Conservation (phyloP, 176 grass and related monocot genomes). For the Elymus sibiricus region DNA sequence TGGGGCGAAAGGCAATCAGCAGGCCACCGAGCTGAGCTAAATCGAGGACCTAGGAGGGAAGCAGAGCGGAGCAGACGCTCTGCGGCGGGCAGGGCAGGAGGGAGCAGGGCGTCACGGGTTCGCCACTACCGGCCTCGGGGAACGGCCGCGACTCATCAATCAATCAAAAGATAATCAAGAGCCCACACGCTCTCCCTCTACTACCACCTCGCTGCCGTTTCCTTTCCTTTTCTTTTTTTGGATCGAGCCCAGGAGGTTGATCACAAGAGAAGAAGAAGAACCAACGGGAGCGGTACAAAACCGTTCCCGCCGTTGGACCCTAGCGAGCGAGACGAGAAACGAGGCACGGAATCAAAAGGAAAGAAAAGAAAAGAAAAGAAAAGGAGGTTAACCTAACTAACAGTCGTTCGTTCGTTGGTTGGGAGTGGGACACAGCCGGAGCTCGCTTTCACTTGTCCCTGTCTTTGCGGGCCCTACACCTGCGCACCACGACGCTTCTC, state of each 20-base stretch:
- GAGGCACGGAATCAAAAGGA: neutral
- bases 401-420: neutral
- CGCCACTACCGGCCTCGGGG: slow-evolving; percentile 27
- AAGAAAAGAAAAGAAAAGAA: neutral
- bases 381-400: neutral
- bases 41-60: neutral
- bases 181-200: neutral
- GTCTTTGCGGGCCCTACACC: slow-evolving; percentile 8
- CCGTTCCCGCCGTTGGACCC: neutral
- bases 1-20: neutral
- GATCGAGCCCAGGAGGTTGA: neutral
- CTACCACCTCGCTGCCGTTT: neutral
- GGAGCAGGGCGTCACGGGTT: neutral
- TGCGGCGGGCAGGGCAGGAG: neutral
- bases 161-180: neutral
- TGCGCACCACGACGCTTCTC: neutral
- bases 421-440: slow-evolving; percentile 34
- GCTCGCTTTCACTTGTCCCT: slow-evolving; percentile 28
- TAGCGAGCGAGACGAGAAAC: neutral
- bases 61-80: neutral
- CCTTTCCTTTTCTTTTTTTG: neutral
- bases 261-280: neutral
- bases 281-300: neutral
- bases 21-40: neutral
- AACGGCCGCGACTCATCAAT: neutral